Base-by-base conservation (phyloP, 306 rosid genomes). In the Lathyrus oleraceus region DNA sequence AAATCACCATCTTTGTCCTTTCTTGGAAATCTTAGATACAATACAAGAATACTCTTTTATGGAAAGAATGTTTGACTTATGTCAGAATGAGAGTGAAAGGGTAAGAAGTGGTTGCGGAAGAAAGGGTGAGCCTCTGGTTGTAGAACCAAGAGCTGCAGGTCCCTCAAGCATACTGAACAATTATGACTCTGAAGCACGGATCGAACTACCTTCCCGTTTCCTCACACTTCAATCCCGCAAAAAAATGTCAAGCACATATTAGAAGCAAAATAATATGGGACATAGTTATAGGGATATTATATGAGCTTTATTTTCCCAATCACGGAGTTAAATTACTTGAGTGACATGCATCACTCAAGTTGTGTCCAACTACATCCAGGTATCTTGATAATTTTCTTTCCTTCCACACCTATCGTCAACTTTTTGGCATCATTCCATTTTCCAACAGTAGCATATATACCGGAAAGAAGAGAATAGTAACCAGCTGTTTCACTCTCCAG, bases 311-410 rank as follows among this genome's bases (percentile, higher is more conserved):
- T 58, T 72, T 72, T 51, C 44, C 45, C 49, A 51, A 28, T 65
- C 51, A 67, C 28, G 73, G 36, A 66, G 60, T 70, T 53, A 67
- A 68, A 15, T 48, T 48, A 51, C 21, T 51, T 64, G 78, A 23
- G 53, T 40, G 21, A 13, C 19, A 13, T 0, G 35, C 58, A 19
- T 20, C 14, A 49, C 12, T 16, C 17, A 21, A n/a, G 17, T 2
- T 80, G 76, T 72, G 77, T 81, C 91, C 95, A 88, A 82, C 95
- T 88, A 79, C 85, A 80, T 47, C 87, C 86, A 32, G 91, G 87
- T 49, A 58, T 72, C 82, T 84, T 88, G 72, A 49, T 53, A 57
- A 76, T 59, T 44, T 86, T 69, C 27, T 71, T 76, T 70, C 77
- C 76, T 70, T 67, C 79, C 54, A 71, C 39, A 21, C 74, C 76